Percentiles rank a stretch among this genome's conserved stretches.
These are phyloP conservation scores for Phytophthora idaei DNA, from an alignment of 352 stramenopile genomes.

Conservation along the genomic window DNA sequence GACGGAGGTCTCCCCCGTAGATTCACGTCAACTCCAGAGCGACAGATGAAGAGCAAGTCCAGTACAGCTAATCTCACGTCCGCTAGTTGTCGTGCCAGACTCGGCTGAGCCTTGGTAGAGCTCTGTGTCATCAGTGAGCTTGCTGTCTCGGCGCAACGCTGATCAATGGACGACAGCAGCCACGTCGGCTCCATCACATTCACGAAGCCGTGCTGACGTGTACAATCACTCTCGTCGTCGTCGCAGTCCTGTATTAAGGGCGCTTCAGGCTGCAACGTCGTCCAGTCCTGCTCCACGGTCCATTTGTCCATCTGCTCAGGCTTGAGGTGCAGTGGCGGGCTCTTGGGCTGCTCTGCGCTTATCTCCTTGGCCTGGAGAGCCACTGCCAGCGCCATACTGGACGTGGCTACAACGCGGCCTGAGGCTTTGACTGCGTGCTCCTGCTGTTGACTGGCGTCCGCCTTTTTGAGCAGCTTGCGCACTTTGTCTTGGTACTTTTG, in stretches of 20 bases:
- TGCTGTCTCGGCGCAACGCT: conserved; percentile 51
- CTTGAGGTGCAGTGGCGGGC: conserved; percentile 10
- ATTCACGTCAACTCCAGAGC: conserved; percentile 59
- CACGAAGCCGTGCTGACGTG: conserved; percentile 54
- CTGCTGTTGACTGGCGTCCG: conserved; percentile 43
- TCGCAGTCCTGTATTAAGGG: conserved; percentile 17
- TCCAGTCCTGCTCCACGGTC: conserved; percentile 25
- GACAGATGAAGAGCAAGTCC: conserved; percentile 73
- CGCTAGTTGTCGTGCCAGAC: conserved; percentile 33
- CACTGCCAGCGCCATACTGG: conserved; percentile 67
- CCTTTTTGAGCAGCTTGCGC: conserved; percentile 62
- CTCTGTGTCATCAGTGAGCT: conserved; percentile 37
- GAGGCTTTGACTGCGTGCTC: conserved; percentile 33
- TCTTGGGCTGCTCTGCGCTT: conserved; percentile 15
- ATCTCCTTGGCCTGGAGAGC: conserved; percentile 43
- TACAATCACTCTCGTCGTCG: not conserved
- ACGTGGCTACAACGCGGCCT: conserved; percentile 43
- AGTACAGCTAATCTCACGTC: conserved; percentile 63
- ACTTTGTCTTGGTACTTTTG: conserved; percentile 76
- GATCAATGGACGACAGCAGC: conserved; percentile 72
- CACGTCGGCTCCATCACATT: conserved; percentile 78
- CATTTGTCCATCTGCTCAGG: conserved; percentile 21
- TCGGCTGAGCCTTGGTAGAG: conserved; percentile 18
- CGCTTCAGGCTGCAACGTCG: not conserved
- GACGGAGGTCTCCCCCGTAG: conserved; percentile 50